Evolutionary conservation across 106 monocot species (phyloP).

Genomic region (Alisma plantagoaquatica): DNA sequence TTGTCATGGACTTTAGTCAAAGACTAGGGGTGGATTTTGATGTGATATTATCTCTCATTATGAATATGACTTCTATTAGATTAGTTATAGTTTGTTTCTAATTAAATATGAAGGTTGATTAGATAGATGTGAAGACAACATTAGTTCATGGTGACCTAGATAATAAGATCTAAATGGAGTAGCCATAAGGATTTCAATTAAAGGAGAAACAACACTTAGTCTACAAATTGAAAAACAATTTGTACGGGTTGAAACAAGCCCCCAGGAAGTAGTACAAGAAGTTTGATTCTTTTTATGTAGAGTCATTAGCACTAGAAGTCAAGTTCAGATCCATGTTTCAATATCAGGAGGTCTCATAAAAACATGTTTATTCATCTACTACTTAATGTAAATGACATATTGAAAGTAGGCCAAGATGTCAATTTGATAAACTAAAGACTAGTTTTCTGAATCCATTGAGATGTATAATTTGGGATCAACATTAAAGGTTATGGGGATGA

Average conservation of each 20-base stretch:
- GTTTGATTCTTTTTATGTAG: constrained; percentile 1
- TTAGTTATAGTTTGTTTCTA: not conserved
- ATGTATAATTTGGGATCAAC: not conserved
- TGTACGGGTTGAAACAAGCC: constrained; percentile 6
- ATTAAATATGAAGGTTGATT: not conserved
- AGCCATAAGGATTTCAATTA: not conserved
- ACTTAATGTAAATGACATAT: not conserved
- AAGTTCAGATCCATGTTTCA: not conserved
- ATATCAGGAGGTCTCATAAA: not conserved
- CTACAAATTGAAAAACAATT: constrained; percentile 3
- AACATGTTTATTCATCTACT: not conserved
- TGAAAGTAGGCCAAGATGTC: not conserved
- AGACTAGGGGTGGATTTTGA: not conserved
- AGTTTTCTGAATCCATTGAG: not conserved
- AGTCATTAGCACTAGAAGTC: not conserved
- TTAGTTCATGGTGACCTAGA: constrained; percentile 5
- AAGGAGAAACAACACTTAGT: constrained; percentile 2
- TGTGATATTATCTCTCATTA: not conserved
- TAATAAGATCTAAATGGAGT: constrained; percentile 5
- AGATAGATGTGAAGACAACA: not conserved
- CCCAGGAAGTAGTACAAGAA: constrained; percentile 1
- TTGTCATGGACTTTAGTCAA: not conserved
- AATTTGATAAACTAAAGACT: not conserved
- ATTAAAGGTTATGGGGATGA: not conserved
- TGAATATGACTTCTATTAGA: too few species aligned